phyloP scores from a whole-genome alignment of 1,139 yeast genomes.

The Schizosaccharomyces versatilis region DNA sequence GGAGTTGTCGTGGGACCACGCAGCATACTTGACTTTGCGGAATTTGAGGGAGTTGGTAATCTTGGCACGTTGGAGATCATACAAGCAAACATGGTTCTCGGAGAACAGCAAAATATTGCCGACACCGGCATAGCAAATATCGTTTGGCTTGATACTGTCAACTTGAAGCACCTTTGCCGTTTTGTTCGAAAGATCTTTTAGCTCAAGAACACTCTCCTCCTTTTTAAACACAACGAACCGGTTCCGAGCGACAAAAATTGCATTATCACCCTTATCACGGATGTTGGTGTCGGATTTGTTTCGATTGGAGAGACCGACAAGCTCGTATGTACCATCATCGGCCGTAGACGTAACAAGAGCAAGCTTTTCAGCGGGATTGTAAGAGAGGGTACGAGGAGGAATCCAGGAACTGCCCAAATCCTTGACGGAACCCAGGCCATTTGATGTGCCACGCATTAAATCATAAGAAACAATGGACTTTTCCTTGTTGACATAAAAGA shows the following conservation, averaged over 20 bases:
- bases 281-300: slow-evolving; percentile 40
- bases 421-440: slow-evolving; percentile 53
- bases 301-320: slow-evolving; percentile 46
- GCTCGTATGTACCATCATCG: slow-evolving; percentile 43
- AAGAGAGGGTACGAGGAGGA: slow-evolving; percentile 63
- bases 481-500: slow-evolving; percentile 61
- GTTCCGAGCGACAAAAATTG: slow-evolving; percentile 80
- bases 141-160: slow-evolving; percentile 41
- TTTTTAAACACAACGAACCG: slow-evolving; percentile 68
- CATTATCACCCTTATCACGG: slow-evolving; percentile 67
- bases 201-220: slow-evolving; percentile 42
- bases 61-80: slow-evolving; percentile 84
- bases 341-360: slow-evolving; percentile 54
- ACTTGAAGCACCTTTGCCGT: slow-evolving; percentile 61
- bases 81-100: slow-evolving; percentile 47
- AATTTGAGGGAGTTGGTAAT: slow-evolving; percentile 48
- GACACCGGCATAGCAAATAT: slow-evolving; percentile 52
- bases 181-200: slow-evolving; percentile 62
- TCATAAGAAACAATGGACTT: slow-evolving; percentile 70
- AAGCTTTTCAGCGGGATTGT: slow-evolving; percentile 80
- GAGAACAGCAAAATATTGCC: slow-evolving; percentile 66
- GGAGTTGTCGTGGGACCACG: slow-evolving; percentile 78
- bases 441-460: slow-evolving; percentile 28
- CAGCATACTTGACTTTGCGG: slow-evolving; percentile 64
- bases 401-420: slow-evolving; percentile 73